Evolutionary conservation across 1,284 basidiomycete species (phyloP), one percentile per base, ranked within the genome.

Genomic region (Cutaneotrichosporon cutaneum): DNA sequence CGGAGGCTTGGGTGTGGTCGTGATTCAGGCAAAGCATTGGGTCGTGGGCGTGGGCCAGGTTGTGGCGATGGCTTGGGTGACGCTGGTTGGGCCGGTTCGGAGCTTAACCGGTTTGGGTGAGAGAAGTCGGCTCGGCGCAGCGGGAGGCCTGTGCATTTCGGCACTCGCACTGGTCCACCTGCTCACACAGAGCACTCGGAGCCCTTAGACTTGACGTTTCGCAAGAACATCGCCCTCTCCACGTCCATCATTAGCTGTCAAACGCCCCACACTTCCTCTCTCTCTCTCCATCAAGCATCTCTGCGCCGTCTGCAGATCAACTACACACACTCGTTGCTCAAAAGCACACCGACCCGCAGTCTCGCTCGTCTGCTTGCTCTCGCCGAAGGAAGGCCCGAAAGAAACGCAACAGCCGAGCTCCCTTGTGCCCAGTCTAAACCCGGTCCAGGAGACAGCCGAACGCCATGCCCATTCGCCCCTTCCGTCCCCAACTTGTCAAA

Each of bases 401-500:
- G 16, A 8, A 3, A 18, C 16, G n/a, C 26, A 26, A 51, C 48
- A 51, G 48, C 48, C 48, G 48, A 51, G 27, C 48, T n/a, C 24
- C 9, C 24, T 51, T 27, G 26, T 51, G 16, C 42, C 55, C 24
- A 48, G 39, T 21, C 18, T 45, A 26, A 44, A 56, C 24, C 55
- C 55, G 44, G 55, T 45, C 44, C 42, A 48, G 24, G 18, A 47
- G 16, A 58, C 56, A 58, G 56, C 56, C 56, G 56, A 58, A 35
- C 48, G 48, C 48, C 27, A 58, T 58, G 56, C 56, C 56, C 47
- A 58, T 58, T 47, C 47, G 22, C 9, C 32, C 30, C 10, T 26
- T 58, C 47, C 56, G 56, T 18, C 52, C 56, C 32, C 45, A 58
- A 27, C 42, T 56, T 30, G 44, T 58, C 56, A 58, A 58, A 48